Percentiles rank a stretch among this genome's conserved stretches.
Evolutionary conservation across 768 basidiomycete species (phyloP).

Genomic region (Daedaleopsis nitida): DNA sequence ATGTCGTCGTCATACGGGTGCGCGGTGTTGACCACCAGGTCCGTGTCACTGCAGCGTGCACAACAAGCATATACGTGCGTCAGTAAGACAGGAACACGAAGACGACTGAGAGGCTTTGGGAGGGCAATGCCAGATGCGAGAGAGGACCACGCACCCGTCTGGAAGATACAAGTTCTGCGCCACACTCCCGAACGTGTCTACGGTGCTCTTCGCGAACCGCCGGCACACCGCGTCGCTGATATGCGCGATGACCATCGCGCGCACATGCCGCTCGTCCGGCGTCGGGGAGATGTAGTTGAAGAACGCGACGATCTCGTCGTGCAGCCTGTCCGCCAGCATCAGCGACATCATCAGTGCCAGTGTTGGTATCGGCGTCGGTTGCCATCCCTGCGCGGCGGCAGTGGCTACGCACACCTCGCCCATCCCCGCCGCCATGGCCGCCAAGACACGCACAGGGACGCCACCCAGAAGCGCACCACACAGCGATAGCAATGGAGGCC

Average conservation of each 20-base stretch:
- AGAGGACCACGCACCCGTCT: constrained; percentile 45
- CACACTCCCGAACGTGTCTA: constrained; percentile 63
- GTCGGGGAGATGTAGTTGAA: constrained; percentile 56
- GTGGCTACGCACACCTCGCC: too few species aligned
- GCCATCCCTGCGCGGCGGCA: not conserved
- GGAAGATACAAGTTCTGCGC: constrained; percentile 64
- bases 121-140: too few species aligned
- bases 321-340: constrained; percentile 45
- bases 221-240: constrained; percentile 47
- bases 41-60: constrained; percentile 54
- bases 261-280: constrained; percentile 48
- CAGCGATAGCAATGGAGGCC: too few species aligned
- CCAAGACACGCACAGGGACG: too few species aligned
- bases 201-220: constrained; percentile 47
- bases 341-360: not conserved
- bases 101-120: too few species aligned
- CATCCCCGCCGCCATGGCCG: too few species aligned
- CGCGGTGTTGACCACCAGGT: constrained; percentile 49
- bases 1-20: constrained; percentile 34
- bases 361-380: too few species aligned
- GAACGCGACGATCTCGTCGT: constrained; percentile 64
- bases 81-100: not conserved
- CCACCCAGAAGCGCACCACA: too few species aligned
- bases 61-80: not conserved
- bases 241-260: constrained; percentile 45